Evolutionary conservation across 139 green algal genomes (phyloP), one percentile per base, ranked within the genome.

Genomic region (Haematococcus sp.): DNA sequence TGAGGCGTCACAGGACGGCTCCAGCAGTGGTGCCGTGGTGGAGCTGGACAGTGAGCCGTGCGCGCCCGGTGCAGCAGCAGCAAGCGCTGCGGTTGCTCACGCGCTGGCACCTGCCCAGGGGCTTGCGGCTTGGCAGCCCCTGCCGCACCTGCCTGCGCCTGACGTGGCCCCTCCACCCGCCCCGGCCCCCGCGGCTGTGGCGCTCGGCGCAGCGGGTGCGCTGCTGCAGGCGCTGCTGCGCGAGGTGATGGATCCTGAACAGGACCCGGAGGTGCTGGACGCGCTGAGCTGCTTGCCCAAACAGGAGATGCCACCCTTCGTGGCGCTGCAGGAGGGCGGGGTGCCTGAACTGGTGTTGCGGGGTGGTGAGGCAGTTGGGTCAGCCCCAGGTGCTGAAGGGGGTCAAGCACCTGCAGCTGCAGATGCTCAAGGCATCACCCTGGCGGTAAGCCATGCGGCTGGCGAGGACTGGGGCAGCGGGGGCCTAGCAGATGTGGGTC

Each of bases 271-370:
- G 2, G 19, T 75, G 23, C 40, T 63, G 46, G 34, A 49, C 52
- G 68, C 68, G 2, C 51, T 49, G 46, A n/a, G 54, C 32, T 63
- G 52, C 49, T 28, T 75, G 49, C 68, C 23, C 16, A n/a, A 27
- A 20, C 32, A 22, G 20, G 28, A 22, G 20, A 4, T 75, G 31
- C 68, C 68, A n/a, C 27, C 68, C 2, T 75, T 65, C 23, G 68
- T 52, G 30, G 22, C 33, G 51, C 68, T 75, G 28, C 28, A 30
- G 32, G 64, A 71, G 64, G 31, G 15, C 4, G 40, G 40, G 7
- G 40, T 49, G 40, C 40, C 40, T 7, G 40, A 49, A 13, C 54
- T 28, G 54, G 54, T 27, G 54, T 19, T 28, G 4, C 54, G 9
- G 15, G 54, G n/a, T 27, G 54, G 54, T 61, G 23, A 61, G 54